Percentiles rank a stretch among this genome's conserved stretches.
phyloP scores from a whole-genome alignment of 2,329 filamentous ascomycete genomes.

The Rutstroemia sp. region DNA sequence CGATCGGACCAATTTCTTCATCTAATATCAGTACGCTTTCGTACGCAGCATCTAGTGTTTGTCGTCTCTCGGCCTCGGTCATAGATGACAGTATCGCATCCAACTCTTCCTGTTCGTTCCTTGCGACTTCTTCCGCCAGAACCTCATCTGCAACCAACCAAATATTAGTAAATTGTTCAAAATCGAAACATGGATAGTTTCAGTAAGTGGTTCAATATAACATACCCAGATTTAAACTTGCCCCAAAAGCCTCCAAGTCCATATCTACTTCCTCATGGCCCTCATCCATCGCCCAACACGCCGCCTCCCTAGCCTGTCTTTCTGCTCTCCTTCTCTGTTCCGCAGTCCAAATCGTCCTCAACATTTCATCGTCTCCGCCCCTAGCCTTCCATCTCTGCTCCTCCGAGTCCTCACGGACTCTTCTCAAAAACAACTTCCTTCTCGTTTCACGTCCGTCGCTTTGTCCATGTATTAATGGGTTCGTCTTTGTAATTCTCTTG shows the following conservation, averaged over 20 bases:
- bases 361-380: slow-evolving; percentile 53
- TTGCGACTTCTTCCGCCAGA: slow-evolving; percentile 45
- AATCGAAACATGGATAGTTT: neutral
- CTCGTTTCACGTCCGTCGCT: slow-evolving; percentile 55
- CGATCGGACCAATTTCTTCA: slow-evolving; percentile 3
- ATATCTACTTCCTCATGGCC: slow-evolving; percentile 13
- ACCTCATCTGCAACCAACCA: slow-evolving; percentile 19
- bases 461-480: slow-evolving; percentile 52
- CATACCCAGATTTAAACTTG: slow-evolving; percentile 9
- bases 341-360: slow-evolving; percentile 33
- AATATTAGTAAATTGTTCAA: slow-evolving; percentile 1
- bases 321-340: slow-evolving; percentile 32
- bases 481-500: slow-evolving; percentile 49
- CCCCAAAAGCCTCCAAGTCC: neutral
- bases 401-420: slow-evolving; percentile 52
- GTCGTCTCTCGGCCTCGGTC: slow-evolving; percentile 28
- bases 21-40: slow-evolving; percentile 7
- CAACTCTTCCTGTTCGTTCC: slow-evolving; percentile 48
- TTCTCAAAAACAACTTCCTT: slow-evolving; percentile 62
- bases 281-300: slow-evolving; percentile 14
- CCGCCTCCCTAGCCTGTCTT: slow-evolving; percentile 25
- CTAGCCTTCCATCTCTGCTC: slow-evolving; percentile 52
- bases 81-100: slow-evolving; percentile 48
- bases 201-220: neutral
- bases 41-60: slow-evolving; percentile 1